Percentiles rank a stretch among this genome's conserved stretches.
Conservation (phyloP, 2,329 filamentous ascomycete species). For the Phaeosphaeriaceae sp. region DNA sequence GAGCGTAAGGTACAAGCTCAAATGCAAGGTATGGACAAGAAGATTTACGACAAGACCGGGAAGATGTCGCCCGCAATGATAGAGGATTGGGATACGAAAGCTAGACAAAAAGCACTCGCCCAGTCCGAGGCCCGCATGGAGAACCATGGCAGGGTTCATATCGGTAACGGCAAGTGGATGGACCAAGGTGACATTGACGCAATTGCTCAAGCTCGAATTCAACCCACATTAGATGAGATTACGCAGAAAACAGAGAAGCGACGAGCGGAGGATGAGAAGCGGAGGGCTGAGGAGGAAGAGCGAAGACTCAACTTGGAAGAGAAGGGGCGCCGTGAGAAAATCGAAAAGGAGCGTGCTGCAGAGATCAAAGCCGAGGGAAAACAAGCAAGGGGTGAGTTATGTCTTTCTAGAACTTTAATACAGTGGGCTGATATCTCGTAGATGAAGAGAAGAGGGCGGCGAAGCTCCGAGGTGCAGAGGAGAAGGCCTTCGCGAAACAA, state of each 20-base stretch:
- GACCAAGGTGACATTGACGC: slow-evolving; percentile 78
- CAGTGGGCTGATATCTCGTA: slow-evolving; percentile 44
- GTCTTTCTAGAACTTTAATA: neutral
- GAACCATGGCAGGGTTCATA: slow-evolving; percentile 66
- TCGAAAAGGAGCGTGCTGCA: slow-evolving; percentile 59
- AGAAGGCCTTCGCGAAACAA: slow-evolving; percentile 49
- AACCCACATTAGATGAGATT: slow-evolving; percentile 86
- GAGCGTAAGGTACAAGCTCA: slow-evolving; percentile 84
- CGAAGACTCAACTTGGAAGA: slow-evolving; percentile 69
- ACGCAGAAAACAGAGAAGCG: slow-evolving; percentile 77
- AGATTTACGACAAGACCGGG: slow-evolving; percentile 77
- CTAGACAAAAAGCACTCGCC: slow-evolving; percentile 70
- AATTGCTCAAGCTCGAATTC: slow-evolving; percentile 77
- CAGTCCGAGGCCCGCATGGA: slow-evolving; percentile 67
- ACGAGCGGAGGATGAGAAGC: slow-evolving; percentile 70
- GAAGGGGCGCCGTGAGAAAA: slow-evolving; percentile 65
- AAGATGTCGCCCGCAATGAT: slow-evolving; percentile 71
- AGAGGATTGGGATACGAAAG: slow-evolving; percentile 80
- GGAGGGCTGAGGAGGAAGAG: slow-evolving; percentile 69
- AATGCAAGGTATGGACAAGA: slow-evolving; percentile 81
- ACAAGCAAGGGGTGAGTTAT: slow-evolving; percentile 62
- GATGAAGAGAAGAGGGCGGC: slow-evolving; percentile 60
- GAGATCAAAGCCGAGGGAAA: slow-evolving; percentile 55
- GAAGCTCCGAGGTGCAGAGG: slow-evolving; percentile 58
- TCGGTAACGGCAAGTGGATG: slow-evolving; percentile 83